Base-by-base conservation (phyloP, 1,139 yeast species). In the Scheffersomyces lignicola region DNA sequence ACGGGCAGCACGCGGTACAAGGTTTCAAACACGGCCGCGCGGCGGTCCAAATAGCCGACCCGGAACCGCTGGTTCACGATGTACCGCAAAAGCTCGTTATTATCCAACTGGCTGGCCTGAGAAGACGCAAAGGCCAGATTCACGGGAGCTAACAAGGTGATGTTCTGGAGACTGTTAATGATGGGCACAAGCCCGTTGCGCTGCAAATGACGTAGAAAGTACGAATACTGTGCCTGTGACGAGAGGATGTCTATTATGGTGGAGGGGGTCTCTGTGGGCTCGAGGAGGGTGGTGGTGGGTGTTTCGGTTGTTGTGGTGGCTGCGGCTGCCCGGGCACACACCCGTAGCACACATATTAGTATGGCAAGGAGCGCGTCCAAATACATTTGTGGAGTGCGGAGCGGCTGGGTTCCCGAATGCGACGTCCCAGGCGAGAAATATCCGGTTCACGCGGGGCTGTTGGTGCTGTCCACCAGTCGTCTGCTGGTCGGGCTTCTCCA, bases 91-190 rank as follows among this genome's bases (percentile, higher is more conserved):
- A 67, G 45, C 7, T 47, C 45, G 29, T 56, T 42, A 28, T 56
- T 52, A 13, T 52, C 58, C 28, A 38, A 22, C 5, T 26, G 11
- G 4, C 40, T 37, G 4, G 29, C 24, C 8, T 36, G 40, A 7
- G 45, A 13, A 16, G 9, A 5, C 5, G 20, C 69, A 58, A 85
- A 89, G 1, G 96, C 97, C 48, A 84, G 80, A 59, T 90, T 88
- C 13, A 86, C 74, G 0, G 97, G 97, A 0, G 97, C 97, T 31
- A 88, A 56, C 13, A 90, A 61, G 0, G 97, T 88, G 35, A 83
- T 73, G 54, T 89, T 84, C 24, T 68, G 63, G 42, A 84, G 59
- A 24, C 65, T 64, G 54, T 88, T 90, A 33, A 92, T 58, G 22
- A 64, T 59, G 1, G 95, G 94, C 1, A 92, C 66, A 42, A 85